Evolutionary conservation across 1,284 basidiomycete genomes (phyloP).

Genomic region (Leccinum pachyderme): DNA sequence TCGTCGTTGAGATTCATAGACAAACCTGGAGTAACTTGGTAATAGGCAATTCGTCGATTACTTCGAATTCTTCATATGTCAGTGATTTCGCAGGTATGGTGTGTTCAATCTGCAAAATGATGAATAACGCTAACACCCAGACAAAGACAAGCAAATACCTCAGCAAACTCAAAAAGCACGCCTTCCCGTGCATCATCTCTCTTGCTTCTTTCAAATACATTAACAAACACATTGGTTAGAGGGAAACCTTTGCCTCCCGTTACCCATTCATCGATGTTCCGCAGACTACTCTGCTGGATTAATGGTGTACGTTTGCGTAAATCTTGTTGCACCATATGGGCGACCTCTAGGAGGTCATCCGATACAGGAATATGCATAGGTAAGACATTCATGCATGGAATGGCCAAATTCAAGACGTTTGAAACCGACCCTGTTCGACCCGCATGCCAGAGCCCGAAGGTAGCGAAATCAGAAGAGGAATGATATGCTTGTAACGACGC

Average conservation of each 20-base stretch:
- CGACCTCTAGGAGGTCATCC: constrained; percentile 26
- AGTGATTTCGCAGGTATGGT: constrained; percentile 26
- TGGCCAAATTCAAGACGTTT: constrained; percentile 39
- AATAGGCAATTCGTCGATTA: constrained; percentile 22
- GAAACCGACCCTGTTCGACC: constrained; percentile 39
- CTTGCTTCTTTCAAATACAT: constrained; percentile 39
- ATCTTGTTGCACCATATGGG: constrained; percentile 37
- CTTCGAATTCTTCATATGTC: constrained; percentile 8
- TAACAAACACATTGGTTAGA: constrained; percentile 47
- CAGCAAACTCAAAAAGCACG: constrained; percentile 6
- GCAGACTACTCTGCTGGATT: constrained; percentile 44
- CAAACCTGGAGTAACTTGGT: constrained; percentile 28
- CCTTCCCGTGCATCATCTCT: constrained; percentile 17
- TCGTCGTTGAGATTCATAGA: background rate
- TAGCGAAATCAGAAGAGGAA: constrained; percentile 31
- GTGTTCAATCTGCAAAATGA: constrained; percentile 33
- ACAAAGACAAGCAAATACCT: constrained; percentile 5
- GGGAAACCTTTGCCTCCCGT: constrained; percentile 31
- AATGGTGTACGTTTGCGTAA: constrained; percentile 39
- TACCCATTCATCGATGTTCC: constrained; percentile 38
- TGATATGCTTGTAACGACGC: constrained; percentile 40
- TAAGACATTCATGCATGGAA: constrained; percentile 49
- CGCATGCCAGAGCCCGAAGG: constrained; percentile 49
- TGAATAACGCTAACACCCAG: background rate
- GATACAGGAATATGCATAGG: constrained; percentile 37